Base-by-base conservation (phyloP, 1,284 basidiomycete genomes). In the Agroathelia rolfsii region DNA sequence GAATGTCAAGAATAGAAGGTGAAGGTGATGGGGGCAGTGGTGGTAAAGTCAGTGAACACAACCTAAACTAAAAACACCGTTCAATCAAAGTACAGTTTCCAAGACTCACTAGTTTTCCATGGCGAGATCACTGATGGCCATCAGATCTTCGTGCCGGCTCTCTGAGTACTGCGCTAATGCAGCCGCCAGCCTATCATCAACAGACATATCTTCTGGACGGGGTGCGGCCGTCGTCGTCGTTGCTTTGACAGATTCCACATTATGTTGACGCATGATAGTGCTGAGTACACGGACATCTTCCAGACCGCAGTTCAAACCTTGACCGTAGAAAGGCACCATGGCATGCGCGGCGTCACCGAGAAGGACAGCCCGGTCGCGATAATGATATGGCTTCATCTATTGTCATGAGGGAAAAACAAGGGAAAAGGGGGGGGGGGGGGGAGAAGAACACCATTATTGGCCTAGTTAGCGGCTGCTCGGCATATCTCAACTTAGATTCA, bases 301-400 rank as follows among this genome's bases (percentile, higher is more conserved):
- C 36, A 98, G 72, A 7, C 94, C 94, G 52, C 93, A 96, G 53
- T 98, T 98, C 45, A 98, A 71, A 12, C 94, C 94, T 65, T 98
- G 94, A 14, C 92, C 94, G 56, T 94, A 98, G 63, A 98, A 98
- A 30, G 94, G 94, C 15, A 93, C 87, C 90, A 96, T 96, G 25
- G 87, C 84, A 59, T 98, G 94, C 5, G 92, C 88, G 21, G 94
- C 81, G 57, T 98, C 94, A 30, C 94, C 94, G 30, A 98, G 62
- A 34, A 98, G 70, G 23, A 97, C 68, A 32, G 72, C 89, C 46
- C 88, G 75, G 58, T 89, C 87, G 54, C 75, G 76, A 66, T 87
- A 92, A 55, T 93, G 85, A 57, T 94, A 90, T 25, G 92, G 92
- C 38, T 70, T 76, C 47, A 79, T 75, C 81, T 92, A 51, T 40